phyloP scores from a whole-genome alignment of 2,329 filamentous ascomycete species.

The Alternaria consortialis region DNA sequence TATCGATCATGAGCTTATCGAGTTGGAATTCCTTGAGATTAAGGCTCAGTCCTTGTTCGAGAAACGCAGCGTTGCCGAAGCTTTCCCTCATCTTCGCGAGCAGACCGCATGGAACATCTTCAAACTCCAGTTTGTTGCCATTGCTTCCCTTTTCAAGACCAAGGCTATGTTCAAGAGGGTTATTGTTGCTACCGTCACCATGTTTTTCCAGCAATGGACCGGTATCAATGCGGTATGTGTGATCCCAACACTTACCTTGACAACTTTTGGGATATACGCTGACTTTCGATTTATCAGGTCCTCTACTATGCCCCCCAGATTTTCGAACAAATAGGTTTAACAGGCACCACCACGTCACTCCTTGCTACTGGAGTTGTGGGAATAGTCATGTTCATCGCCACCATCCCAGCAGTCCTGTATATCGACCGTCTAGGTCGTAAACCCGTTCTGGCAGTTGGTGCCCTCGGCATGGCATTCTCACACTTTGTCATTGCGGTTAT shows the following conservation, averaged over 20 bases:
- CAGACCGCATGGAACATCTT: slow-evolving; percentile 67
- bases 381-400: slow-evolving; percentile 72
- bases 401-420: slow-evolving; percentile 69
- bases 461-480: slow-evolving; percentile 73
- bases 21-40: slow-evolving; percentile 83
- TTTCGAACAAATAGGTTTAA: slow-evolving; percentile 59
- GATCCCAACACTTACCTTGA: background rate
- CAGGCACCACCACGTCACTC: slow-evolving; percentile 61
- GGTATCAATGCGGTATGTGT: slow-evolving; percentile 57
- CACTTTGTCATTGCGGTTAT: slow-evolving; percentile 78
- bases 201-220: slow-evolving; percentile 63
- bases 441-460: slow-evolving; percentile 69
- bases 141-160: slow-evolving; percentile 70
- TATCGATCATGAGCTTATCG: slow-evolving; percentile 71
- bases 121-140: slow-evolving; percentile 70
- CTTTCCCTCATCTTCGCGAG: slow-evolving; percentile 71
- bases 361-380: slow-evolving; percentile 77
- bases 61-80: slow-evolving; percentile 70
- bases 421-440: slow-evolving; percentile 72
- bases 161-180: slow-evolving; percentile 73
- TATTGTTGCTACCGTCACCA: slow-evolving; percentile 64
- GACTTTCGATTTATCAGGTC: slow-evolving; percentile 41
- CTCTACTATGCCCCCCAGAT: slow-evolving; percentile 61
- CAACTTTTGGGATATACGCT: background rate
- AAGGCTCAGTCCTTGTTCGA: slow-evolving; percentile 81